Base-by-base conservation (phyloP, 176 grass and related monocot genomes). In the Calamus simplicifolius region DNA sequence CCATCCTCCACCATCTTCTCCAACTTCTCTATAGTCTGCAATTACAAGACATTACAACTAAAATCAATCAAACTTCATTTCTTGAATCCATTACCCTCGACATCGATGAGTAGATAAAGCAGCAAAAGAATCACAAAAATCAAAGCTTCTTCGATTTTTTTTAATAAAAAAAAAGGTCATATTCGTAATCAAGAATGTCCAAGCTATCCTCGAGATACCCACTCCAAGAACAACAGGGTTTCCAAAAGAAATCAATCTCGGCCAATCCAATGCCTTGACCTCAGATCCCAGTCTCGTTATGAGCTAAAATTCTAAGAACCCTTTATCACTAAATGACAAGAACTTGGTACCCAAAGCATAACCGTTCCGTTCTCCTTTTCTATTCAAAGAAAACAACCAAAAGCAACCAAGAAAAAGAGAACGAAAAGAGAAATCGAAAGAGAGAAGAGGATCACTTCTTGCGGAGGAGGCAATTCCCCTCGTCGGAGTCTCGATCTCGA, bases 21-120 rank as follows among this genome's bases (percentile, higher is more conserved):
- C 52, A 54, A 54, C 52, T 23, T 54, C 52, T 6, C 52, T 54
- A 54, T 54, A 10, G 52, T 54, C 52, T 54, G 18, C 52, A 54
- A 54, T 54, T 8, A 21, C 18, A 54, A 19, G 7, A 54, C 52
- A n/a, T 7, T 7, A 5, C n/a, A n/a, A 19, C n/a, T 19, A 23
- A 6, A 54, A 19, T 6, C 19, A 19, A 54, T 19, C 19, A 0
- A 54, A 54, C n/a, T 54, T 19, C 52, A 4, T 54, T 19, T 54
- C 19, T 54, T 19, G n/a, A 17, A 18, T 54, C 52, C 17, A 17
- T 19, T 8, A n/a, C 52, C 15, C 52, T 3, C 2, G 19, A 53
- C 18, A 19, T n/a, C 19, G 5, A 54, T 23, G 6, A 0, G 19
- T 21, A 19, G 17, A 53, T 18, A 29, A 16, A 54, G 31, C 6